Percentiles rank a stretch among this genome's conserved stretches.
Evolutionary conservation across 768 basidiomycete genomes (phyloP).

Genomic region (Floccularia luteovirens): DNA sequence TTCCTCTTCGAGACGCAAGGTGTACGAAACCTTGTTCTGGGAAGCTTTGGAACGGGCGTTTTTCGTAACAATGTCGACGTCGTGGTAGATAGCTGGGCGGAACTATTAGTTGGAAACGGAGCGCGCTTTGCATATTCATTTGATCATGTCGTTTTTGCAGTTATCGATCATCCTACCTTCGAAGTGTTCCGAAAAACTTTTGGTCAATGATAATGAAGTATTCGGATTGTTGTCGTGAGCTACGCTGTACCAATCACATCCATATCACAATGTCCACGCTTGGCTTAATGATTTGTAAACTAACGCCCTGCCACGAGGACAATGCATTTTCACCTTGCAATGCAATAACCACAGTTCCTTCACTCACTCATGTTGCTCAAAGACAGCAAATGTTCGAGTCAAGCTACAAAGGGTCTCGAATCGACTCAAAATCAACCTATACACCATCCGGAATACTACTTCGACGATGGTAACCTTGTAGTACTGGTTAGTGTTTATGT

Average conservation of each 20-base stretch:
- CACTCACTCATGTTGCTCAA: too few species aligned
- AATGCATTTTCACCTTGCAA: too few species aligned
- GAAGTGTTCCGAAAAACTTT: conserved; percentile 11
- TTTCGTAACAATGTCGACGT: conserved; percentile 53
- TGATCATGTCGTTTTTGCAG: conserved; percentile 57
- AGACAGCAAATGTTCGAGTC: too few species aligned
- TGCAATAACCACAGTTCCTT: too few species aligned
- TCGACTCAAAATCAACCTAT: background rate
- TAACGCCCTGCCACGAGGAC: too few species aligned
- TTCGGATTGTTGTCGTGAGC: too few species aligned
- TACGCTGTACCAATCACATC: too few species aligned
- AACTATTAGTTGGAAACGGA: conserved; percentile 37
- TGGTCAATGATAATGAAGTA: background rate
- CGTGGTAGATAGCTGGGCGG: conserved; percentile 58
- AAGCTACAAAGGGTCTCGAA: background rate
- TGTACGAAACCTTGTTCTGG: conserved; percentile 56
- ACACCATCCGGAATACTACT: conserved; percentile 10
- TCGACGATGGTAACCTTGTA: conserved; percentile 18
- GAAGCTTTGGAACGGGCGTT: conserved; percentile 67
- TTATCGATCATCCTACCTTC: conserved; percentile 22
- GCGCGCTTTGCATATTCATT: conserved; percentile 53
- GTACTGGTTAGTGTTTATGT: conserved; percentile 8
- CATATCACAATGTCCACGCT: too few species aligned
- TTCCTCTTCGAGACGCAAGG: conserved; percentile 54
- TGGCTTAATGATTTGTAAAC: too few species aligned